These are phyloP conservation scores for Plantago lanceolata DNA, from an alignment of 305 asterid genomes.

Conservation along the genomic window DNA sequence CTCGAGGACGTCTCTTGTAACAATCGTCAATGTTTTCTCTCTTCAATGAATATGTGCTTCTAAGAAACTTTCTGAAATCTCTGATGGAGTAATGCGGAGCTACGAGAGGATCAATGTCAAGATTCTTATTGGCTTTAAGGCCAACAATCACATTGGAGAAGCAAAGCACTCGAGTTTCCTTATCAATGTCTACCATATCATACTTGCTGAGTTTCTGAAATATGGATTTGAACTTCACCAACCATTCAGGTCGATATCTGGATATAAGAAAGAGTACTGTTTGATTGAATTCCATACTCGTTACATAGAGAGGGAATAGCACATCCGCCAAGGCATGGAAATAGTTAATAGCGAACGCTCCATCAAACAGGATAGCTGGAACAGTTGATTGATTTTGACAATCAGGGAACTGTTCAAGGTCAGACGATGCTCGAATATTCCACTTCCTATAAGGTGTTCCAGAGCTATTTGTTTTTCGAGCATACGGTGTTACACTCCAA, in stretches of 20 bases:
- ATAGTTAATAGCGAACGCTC: constrained; percentile 29
- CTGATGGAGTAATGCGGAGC: constrained; percentile 22
- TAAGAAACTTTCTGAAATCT: constrained; percentile 37
- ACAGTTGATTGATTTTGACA: constrained; percentile 34
- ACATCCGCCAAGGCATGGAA: constrained; percentile 63
- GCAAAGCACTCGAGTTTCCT: constrained; percentile 34
- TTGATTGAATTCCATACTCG: constrained; percentile 41
- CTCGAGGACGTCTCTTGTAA: constrained; percentile 12
- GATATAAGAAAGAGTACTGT: constrained; percentile 39
- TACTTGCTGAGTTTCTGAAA: constrained; percentile 35
- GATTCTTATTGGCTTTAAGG: constrained; percentile 36
- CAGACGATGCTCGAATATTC: constrained; percentile 11
- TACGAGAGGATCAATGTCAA: constrained; percentile 27
- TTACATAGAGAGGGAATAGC: constrained; percentile 47
- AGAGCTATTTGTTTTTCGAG: constrained; percentile 34
- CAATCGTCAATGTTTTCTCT: not conserved
- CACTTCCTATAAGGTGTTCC: constrained; percentile 29
- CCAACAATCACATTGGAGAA: constrained; percentile 44
- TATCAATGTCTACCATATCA: constrained; percentile 39
- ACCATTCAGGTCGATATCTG: constrained; percentile 33
- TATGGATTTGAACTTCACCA: constrained; percentile 27
- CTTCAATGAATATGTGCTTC: constrained; percentile 35
- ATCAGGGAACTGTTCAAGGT: constrained; percentile 31
- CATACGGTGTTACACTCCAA: constrained; percentile 43
- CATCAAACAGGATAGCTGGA: constrained; percentile 51